Evolutionary conservation across 306 rosid genomes (phyloP).

Genomic region (Quillaja saponaria): DNA sequence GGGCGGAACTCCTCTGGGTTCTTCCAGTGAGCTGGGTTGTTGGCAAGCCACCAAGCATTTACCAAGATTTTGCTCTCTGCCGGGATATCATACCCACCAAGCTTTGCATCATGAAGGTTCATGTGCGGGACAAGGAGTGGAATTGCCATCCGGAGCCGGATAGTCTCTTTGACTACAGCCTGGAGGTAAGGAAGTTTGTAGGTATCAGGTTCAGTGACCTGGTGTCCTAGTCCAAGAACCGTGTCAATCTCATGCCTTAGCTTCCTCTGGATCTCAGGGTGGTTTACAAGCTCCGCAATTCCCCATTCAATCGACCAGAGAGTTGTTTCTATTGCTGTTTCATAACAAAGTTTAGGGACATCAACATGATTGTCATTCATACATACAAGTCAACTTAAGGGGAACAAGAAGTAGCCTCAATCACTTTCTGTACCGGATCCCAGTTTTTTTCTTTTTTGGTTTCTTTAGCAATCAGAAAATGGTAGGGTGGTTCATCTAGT

Average conservation of each 20-base stretch:
- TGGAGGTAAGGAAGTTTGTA: slow-evolving; percentile 80
- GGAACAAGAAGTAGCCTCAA: neutral
- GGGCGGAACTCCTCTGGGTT: slow-evolving; percentile 82
- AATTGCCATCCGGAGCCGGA: slow-evolving; percentile 78
- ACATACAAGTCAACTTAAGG: neutral
- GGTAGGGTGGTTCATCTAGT: too few species aligned
- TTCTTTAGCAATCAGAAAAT: too few species aligned
- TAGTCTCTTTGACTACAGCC: slow-evolving; percentile 82
- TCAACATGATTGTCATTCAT: neutral
- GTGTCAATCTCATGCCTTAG: slow-evolving; percentile 57
- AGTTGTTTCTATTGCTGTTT: slow-evolving; percentile 85
- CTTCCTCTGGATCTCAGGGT: slow-evolving; percentile 65
- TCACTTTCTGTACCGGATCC: too few species aligned
- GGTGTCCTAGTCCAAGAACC: slow-evolving; percentile 64
- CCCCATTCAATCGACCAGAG: slow-evolving; percentile 95
- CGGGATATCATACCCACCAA: slow-evolving; percentile 65
- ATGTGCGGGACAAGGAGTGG: slow-evolving; percentile 92
- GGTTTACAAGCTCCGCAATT: slow-evolving; percentile 86
- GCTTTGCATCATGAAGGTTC: slow-evolving; percentile 87
- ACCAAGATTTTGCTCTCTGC: slow-evolving; percentile 87
- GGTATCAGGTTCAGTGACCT: slow-evolving; percentile 68
- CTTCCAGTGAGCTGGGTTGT: slow-evolving; percentile 84
- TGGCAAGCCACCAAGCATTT: slow-evolving; percentile 90
- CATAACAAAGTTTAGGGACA: neutral
- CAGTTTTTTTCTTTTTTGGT: too few species aligned